Conservation (phyloP, 352 stramenopile species). For the Thalassiosira mediterranea region DNA sequence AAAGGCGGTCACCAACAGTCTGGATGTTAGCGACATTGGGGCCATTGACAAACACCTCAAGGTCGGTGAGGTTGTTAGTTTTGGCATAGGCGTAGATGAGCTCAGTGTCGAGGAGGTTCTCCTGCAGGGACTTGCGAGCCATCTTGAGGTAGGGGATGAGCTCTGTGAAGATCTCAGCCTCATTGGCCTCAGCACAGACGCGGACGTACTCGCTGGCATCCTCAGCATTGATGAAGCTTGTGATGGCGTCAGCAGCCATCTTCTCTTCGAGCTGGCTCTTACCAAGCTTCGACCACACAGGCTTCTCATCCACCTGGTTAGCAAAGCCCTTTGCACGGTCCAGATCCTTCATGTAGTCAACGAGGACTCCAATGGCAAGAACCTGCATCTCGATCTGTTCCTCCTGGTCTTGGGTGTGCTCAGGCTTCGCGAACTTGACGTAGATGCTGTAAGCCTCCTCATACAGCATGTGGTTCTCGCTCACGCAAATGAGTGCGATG, state of each 20-base stretch:
- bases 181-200: slow-evolving; percentile 96
- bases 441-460: slow-evolving; percentile 99
- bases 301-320: slow-evolving; percentile 96
- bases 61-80: slow-evolving; percentile 96
- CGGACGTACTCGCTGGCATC: slow-evolving; percentile 96
- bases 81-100: slow-evolving; percentile 99
- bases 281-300: slow-evolving; percentile 98
- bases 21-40: slow-evolving; percentile 99
- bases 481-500: slow-evolving; percentile 98
- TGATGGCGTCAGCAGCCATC: slow-evolving; percentile 92
- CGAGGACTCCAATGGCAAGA: slow-evolving; percentile 85
- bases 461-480: slow-evolving; percentile 97
- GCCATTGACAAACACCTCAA: slow-evolving; percentile 99
- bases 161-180: slow-evolving; percentile 95
- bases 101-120: slow-evolving; percentile 98
- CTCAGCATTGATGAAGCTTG: slow-evolving; percentile 99
- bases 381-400: slow-evolving; percentile 94
- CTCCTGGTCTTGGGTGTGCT: slow-evolving; percentile 83
- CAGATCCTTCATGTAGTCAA: slow-evolving; percentile 94
- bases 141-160: slow-evolving; percentile 99
- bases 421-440: slow-evolving; percentile 93
- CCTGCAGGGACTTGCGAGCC: slow-evolving; percentile 98
- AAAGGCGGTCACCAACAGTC: slow-evolving; percentile 97
- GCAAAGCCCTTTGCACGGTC: slow-evolving; percentile 99
- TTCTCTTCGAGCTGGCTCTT: slow-evolving; percentile 97